Conservation (phyloP, 2,329 filamentous ascomycete genomes). For the Cadophora sp. region DNA sequence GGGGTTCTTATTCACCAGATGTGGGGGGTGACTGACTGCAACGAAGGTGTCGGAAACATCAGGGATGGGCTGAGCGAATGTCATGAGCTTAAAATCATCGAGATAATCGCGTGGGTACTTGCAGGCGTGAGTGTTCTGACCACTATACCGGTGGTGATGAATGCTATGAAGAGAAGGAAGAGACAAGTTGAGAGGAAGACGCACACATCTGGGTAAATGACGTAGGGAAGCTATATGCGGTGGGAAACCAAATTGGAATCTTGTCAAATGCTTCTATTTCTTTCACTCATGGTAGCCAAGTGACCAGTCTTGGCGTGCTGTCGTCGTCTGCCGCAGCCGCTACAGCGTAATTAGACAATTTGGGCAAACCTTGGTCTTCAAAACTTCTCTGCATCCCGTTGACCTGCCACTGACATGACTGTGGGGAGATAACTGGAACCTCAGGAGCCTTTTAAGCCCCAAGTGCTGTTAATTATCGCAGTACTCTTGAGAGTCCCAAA, state of each 20-base stretch:
- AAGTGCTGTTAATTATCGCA: constrained; percentile 7
- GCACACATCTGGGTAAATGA: constrained; percentile 19
- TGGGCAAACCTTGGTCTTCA: background rate
- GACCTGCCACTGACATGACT: constrained; percentile 1
- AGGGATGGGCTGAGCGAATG: constrained; percentile 33
- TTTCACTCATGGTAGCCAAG: background rate
- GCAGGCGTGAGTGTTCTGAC: constrained; percentile 28
- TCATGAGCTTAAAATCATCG: constrained; percentile 35
- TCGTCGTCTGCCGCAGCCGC: background rate
- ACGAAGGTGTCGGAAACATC: constrained; percentile 27
- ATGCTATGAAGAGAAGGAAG: constrained; percentile 32
- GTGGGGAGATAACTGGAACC: background rate
- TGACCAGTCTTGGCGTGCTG: background rate
- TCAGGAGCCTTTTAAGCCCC: background rate
- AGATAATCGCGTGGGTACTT: constrained; percentile 33
- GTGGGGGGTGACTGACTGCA: constrained; percentile 33
- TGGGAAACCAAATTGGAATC: background rate
- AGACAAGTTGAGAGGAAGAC: constrained; percentile 27
- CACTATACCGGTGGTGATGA: constrained; percentile 30
- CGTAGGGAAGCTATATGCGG: background rate
- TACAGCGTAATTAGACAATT: background rate
- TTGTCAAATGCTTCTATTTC: background rate
- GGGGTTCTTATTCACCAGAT: constrained; percentile 33
- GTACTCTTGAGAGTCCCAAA: background rate
- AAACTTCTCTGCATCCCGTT: background rate